Base-by-base conservation (phyloP, 1,284 basidiomycete genomes). In the Vanrija sp. region DNA sequence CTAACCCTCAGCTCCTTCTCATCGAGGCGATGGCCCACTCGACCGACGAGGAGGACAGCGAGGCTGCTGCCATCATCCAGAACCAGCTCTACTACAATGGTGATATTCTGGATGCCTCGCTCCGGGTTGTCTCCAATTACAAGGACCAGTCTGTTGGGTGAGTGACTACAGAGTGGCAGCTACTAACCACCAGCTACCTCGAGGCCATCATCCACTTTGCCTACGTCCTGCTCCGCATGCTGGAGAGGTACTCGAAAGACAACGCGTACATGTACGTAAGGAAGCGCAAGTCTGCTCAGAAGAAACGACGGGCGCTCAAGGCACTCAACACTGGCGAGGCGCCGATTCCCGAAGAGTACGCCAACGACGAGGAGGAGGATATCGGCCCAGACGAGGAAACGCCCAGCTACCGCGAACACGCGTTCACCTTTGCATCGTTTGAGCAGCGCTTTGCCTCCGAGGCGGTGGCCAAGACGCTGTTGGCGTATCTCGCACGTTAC, bases 51-150 rank as follows among this genome's bases (percentile, higher is more conserved):
- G 81, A 81, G 5, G 80, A 91, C 56, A 76, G 80, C 38, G 88
- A 94, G 43, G 86, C 86, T 6, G 88, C 91, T 38, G 84, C 85
- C 55, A 79, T 86, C 14, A 79, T 97, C 3, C 89, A 91, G 66
- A 85, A 91, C 65, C 89, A 94, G 73, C 78, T 97, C 40, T 87
- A 96, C 66, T 97, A 96, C 78, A 92, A 93, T 66, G 91, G 89
- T 38, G 90, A 94, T 62, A 86, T 93, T 16, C 83, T 97, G 46
- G 92, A 96, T 66, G 84, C 92, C 21, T 83, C 91, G 0, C 78
- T 92, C 42, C 85, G 87, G 25, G 85, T 88, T 52, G 74, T 96
- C 52, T 80, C 83, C 43, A 78, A 80, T 34, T 95, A 91, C 79
- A 88, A 86, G 66, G 82, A 86, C 38, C 78, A 73, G 67, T 78